These are phyloP conservation scores for Scedosporium boydii DNA, from an alignment of 2,329 filamentous ascomycete species.

Conservation along the genomic window DNA sequence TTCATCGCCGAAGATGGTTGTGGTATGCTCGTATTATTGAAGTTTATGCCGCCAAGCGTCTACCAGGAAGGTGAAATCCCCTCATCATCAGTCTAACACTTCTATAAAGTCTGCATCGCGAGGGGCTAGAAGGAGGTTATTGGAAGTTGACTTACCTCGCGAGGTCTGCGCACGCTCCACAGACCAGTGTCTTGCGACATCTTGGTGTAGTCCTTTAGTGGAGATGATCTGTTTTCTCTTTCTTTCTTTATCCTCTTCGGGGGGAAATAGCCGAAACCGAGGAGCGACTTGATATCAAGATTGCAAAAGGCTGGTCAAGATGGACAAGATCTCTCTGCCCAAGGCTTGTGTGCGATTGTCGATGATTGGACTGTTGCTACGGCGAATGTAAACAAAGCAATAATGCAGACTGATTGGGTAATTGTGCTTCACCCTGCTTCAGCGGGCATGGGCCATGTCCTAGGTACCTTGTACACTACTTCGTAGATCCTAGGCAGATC, in stretches of 20 bases:
- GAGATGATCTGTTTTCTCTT: neutral
- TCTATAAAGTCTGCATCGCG: too few species aligned
- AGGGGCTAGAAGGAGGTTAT: too few species aligned
- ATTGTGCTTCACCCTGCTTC: neutral
- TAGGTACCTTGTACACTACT: too few species aligned
- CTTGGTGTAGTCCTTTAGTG: constrained; percentile 1
- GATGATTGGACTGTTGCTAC: neutral
- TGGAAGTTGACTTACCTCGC: constrained; percentile 57
- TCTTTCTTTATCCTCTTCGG: neutral
- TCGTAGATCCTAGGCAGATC: too few species aligned
- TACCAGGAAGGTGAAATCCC: constrained; percentile 22
- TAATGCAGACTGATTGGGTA: neutral
- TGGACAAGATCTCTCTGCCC: neutral
- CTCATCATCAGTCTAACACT: too few species aligned
- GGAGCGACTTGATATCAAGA: too few species aligned
- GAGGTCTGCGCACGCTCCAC: constrained; percentile 84
- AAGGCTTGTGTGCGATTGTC: neutral
- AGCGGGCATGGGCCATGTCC: too few species aligned
- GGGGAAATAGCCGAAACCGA: too few species aligned
- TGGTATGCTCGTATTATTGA: constrained; percentile 68
- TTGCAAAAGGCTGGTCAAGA: neutral
- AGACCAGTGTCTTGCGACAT: constrained; percentile 85
- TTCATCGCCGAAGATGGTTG: constrained; percentile 92
- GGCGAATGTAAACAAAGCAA: neutral
- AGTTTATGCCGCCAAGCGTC: constrained; percentile 79